Percentiles rank a stretch among this genome's conserved stretches.
Evolutionary conservation across 306 rosid species (phyloP).

Genomic region (Abrus pulchellus): DNA sequence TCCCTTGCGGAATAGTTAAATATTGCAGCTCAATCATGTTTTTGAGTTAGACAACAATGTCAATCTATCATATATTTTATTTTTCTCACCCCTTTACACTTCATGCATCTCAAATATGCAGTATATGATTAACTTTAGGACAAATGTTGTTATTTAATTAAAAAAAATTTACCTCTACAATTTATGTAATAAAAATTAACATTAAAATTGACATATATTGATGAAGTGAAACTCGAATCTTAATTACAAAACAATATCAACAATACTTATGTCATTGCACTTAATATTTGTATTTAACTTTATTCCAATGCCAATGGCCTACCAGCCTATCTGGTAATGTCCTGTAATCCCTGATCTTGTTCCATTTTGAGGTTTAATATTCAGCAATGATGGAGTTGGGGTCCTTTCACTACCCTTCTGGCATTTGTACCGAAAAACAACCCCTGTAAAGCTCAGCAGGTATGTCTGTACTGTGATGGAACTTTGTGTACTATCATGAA

Average conservation of each 20-base stretch:
- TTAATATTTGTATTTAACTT: too few species aligned
- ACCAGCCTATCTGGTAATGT: background rate
- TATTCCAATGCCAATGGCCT: background rate
- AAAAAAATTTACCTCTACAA: too few species aligned
- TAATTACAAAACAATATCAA: too few species aligned
- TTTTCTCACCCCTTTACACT: too few species aligned
- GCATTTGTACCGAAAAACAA: conserved; percentile 50
- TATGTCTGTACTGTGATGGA: conserved; percentile 54
- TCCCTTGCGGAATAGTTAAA: background rate
- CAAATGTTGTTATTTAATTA: too few species aligned
- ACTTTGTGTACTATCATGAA: conserved; percentile 46
- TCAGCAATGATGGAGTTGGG: conserved; percentile 46
- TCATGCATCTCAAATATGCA: too few species aligned
- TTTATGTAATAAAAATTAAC: too few species aligned
- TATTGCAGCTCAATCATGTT: conserved; percentile 26
- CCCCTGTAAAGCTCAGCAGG: conserved; percentile 39
- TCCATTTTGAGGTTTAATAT: conserved; percentile 46
- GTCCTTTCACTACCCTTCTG: conserved; percentile 35
- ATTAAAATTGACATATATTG: too few species aligned
- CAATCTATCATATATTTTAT: too few species aligned
- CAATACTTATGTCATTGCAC: too few species aligned
- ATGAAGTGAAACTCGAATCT: too few species aligned
- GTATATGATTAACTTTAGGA: too few species aligned
- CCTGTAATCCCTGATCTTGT: conserved; percentile 36
- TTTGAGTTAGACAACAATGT: background rate